Evolutionary conservation across 2,329 filamentous ascomycete species (phyloP).

Genomic region (Sclerotinia borealis): DNA sequence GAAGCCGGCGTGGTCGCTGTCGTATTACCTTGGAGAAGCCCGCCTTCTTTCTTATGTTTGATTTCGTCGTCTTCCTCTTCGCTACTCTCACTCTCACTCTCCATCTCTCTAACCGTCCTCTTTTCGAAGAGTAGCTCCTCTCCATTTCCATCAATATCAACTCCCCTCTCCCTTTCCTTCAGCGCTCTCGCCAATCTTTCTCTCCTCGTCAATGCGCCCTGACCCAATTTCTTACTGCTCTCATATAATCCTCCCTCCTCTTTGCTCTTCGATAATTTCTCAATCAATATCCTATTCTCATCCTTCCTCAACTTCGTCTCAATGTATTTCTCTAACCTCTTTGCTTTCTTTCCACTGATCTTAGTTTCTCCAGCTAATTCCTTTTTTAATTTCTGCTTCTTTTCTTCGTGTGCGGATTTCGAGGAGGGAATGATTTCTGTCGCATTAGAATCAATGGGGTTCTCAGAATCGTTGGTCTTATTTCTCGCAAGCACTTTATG

Average conservation of each 20-base stretch:
- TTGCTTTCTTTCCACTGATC: conserved; percentile 59
- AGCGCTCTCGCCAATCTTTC: conserved; percentile 60
- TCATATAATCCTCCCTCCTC: conserved; percentile 77
- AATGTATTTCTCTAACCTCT: conserved; percentile 62
- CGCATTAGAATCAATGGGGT: conserved; percentile 47
- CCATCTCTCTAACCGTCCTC: conserved; percentile 29
- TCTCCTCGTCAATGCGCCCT: conserved; percentile 63
- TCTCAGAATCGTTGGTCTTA: conserved; percentile 39
- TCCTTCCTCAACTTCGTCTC: conserved; percentile 94
- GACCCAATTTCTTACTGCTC: conserved; percentile 72
- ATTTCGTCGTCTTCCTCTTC: conserved; percentile 22
- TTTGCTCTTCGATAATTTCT: conserved; percentile 71
- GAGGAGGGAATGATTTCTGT: conserved; percentile 44
- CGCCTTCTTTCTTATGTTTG: not conserved
- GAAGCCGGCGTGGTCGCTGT: not conserved
- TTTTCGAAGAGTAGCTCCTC: conserved; percentile 49
- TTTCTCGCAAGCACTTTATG: conserved; percentile 62
- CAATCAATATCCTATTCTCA: conserved; percentile 77
- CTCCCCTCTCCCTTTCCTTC: conserved; percentile 38
- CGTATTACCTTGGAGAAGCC: conserved; percentile 14
- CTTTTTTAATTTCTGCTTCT: conserved; percentile 49
- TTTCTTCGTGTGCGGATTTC: conserved; percentile 43
- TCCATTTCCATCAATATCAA: conserved; percentile 31
- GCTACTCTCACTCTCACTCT: conserved; percentile 32
- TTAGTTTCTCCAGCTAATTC: conserved; percentile 47